These are phyloP conservation scores for Dipodascus albidus DNA, from an alignment of 805 yeast genomes.

Conservation along the genomic window DNA sequence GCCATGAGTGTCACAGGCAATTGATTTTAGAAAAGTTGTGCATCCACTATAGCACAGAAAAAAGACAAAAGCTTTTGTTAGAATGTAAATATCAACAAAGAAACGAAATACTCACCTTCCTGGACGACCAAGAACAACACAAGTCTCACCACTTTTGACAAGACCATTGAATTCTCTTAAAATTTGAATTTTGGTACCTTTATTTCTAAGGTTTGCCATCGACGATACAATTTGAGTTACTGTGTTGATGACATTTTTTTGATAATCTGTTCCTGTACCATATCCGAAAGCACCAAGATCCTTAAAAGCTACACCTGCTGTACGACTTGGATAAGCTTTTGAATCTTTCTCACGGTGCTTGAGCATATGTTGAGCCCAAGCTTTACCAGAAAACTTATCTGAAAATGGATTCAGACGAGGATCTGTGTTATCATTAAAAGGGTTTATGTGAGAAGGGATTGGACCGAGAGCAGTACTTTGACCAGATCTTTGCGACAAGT, in stretches of 20 bases:
- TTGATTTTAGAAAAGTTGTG: conserved; percentile 46
- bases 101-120: conserved; percentile 26
- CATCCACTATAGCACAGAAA: conserved; percentile 37
- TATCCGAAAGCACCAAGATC: conserved; percentile 50
- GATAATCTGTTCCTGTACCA: conserved; percentile 53
- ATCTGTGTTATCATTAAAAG: background rate
- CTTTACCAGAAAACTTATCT: background rate
- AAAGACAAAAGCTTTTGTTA: background rate
- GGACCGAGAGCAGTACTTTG: background rate
- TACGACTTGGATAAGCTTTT: conserved; percentile 18
- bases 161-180: conserved; percentile 47
- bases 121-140: conserved; percentile 64
- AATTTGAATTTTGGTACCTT: conserved; percentile 35
- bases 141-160: conserved; percentile 49
- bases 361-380: conserved; percentile 2
- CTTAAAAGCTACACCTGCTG: conserved; percentile 50
- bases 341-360: background rate
- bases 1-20: conserved; percentile 41
- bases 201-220: conserved; percentile 4
- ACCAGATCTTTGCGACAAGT: background rate
- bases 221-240: conserved; percentile 21
- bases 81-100: background rate
- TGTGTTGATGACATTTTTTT: conserved; percentile 41
- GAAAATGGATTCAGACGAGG: background rate
- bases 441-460: background rate